phyloP scores from a whole-genome alignment of 306 rosid species.

The Senna tora region DNA sequence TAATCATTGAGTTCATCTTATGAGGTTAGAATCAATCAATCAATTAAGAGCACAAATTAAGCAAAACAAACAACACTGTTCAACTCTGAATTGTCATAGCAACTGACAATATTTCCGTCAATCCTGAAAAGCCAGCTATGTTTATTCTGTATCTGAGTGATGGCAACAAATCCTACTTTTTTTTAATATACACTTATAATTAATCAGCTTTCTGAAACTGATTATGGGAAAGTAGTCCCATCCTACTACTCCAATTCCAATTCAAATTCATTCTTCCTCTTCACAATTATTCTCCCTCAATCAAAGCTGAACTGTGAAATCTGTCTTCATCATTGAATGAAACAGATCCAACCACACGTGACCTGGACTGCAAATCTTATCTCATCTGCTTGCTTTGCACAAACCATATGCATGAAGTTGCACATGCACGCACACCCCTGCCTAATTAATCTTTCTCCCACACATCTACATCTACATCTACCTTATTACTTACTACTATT shows the following conservation, averaged over 20 bases:
- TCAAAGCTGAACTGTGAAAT: background rate
- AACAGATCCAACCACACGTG: constrained; percentile 26
- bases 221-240: background rate
- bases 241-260: background rate
- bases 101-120: background rate
- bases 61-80: too few species aligned
- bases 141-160: background rate
- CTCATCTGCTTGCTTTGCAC: constrained; percentile 19
- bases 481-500: background rate
- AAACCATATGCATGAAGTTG: constrained; percentile 35
- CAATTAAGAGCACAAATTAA: background rate
- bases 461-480: background rate
- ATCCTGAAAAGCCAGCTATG: background rate
- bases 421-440: constrained; percentile 18
- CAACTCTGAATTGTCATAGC: background rate
- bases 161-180: background rate
- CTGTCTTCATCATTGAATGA: background rate
- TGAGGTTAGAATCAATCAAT: background rate
- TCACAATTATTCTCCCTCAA: too few species aligned
- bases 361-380: background rate
- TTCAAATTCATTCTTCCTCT: background rate
- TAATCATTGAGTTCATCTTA: background rate
- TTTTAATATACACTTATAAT: too few species aligned
- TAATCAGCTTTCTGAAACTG: background rate
- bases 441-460: constrained; percentile 3